Conservation (phyloP, 2,329 filamentous ascomycete species). For the Penicillium vulpinum region DNA sequence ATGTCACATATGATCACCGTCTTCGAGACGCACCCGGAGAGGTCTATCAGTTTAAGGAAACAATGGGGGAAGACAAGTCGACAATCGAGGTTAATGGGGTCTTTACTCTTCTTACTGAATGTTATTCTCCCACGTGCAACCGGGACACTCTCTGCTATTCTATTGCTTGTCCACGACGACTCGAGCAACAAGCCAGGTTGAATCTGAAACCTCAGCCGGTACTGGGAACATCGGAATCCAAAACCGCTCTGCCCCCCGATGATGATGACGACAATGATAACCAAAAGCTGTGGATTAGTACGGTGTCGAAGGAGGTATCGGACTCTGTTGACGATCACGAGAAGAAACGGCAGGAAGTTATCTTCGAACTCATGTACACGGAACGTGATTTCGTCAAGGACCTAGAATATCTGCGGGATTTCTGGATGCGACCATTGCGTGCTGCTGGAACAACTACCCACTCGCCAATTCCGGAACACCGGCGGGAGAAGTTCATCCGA, state of each 20-base stretch:
- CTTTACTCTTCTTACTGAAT: conserved; percentile 93
- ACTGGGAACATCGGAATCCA: conserved; percentile 69
- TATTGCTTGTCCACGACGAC: conserved; percentile 87
- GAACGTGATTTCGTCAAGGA: conserved; percentile 99
- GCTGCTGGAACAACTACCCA: conserved; percentile 62
- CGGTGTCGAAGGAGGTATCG: conserved; percentile 89
- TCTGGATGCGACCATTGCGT: conserved; percentile 93
- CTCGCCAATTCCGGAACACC: conserved; percentile 85
- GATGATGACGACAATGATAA: conserved; percentile 89
- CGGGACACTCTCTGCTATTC: conserved; percentile 95
- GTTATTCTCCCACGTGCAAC: conserved; percentile 96
- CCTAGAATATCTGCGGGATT: conserved; percentile 93
- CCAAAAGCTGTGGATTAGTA: conserved; percentile 99
- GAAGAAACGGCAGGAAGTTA: conserved; percentile 97
- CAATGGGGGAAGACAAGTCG: conserved; percentile 72
- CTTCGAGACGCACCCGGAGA: conserved; percentile 91
- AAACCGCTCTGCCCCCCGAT: conserved; percentile 62
- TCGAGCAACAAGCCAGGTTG: conserved; percentile 91
- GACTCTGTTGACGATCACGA: conserved; percentile 87
- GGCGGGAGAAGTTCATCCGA: conserved; percentile 85
- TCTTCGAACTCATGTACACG: conserved; percentile 97
- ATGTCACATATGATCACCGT: conserved; percentile 96
- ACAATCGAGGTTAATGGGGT: conserved; percentile 84
- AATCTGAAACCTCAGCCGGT: conserved; percentile 93
- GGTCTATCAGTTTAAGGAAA: conserved; percentile 96